Evolutionary conservation across 148 eudicot species (phyloP), one percentile per base, ranked within the genome.

Genomic region (Drosera capensis): DNA sequence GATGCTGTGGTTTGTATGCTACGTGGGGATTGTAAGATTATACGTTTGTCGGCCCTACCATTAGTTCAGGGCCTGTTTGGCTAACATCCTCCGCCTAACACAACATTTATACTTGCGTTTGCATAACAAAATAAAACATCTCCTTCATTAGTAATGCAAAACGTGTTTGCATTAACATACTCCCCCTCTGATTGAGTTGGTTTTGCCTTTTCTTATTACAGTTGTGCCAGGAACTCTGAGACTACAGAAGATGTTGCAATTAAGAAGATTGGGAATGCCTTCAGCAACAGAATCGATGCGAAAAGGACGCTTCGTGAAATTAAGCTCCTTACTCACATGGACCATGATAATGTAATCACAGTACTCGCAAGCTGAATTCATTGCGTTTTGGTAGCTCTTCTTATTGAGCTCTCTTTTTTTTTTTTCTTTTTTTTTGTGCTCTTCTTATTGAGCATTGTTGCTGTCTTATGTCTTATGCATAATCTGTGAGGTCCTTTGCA

Each of bases 161-260:
- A 4, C n/a, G 21, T 16, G 4, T 40, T 14, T 40, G 20, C 43
- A 4, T 34, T 9, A 34, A 34, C 13, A 15, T 3, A 40, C 20
- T 40, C 4, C 18, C 19, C 40, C 16, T n/a, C n/a, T 28, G 9
- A 17, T 12, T 39, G 7, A 39, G 8, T n/a, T 19, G 18, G 18
- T 17, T 41, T 8, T 20, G 12, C 23, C 20, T 40, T 24, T 31
- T 38, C 12, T 52, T 41, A 48, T 40, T 51, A 38, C 79, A 88
- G 96, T 60, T 74, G 92, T 63, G 96, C 92, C 14, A 78, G 63
- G 25, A 68, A 83, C 78, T 56, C 77, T 25, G 86, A 80, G 68
- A 88, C 83, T 1, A 75, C 71, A 62, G 96, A 88, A 57, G 81
- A 83, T 48, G 84, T 83, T 49, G 96, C 96, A 14, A 83, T 88